Evolutionary conservation across 2,329 filamentous ascomycete genomes (phyloP).

Genomic region (Sordariomycetes sp.): DNA sequence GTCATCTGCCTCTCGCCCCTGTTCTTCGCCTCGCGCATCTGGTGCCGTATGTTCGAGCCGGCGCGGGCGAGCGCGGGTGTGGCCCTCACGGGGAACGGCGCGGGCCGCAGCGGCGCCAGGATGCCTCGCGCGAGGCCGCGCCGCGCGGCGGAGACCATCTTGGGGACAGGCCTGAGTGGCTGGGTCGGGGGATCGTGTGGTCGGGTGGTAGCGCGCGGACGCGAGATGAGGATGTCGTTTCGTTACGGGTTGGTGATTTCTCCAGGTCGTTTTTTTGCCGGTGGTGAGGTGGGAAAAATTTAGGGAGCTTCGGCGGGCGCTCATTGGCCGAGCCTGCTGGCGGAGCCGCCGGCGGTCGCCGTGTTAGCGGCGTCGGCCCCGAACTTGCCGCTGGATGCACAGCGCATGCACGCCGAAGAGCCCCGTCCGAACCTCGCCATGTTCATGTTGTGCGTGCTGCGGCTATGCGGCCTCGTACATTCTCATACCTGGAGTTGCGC

Average conservation of each 20-base stretch:
- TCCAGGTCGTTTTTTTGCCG: neutral
- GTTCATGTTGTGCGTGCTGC: no score
- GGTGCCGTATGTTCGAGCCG: neutral
- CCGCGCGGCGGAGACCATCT: conserved; percentile 2
- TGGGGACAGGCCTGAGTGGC: neutral
- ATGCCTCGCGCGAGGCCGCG: conserved; percentile 7
- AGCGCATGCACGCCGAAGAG: neutral
- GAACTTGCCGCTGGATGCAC: neutral
- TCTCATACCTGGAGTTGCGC: no score
- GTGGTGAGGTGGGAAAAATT: neutral
- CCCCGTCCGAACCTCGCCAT: no score
- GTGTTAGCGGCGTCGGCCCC: neutral
- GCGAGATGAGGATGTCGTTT: neutral
- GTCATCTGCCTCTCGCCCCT: neutral
- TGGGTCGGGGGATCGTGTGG: neutral
- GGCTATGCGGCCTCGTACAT: no score
- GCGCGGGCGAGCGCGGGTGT: neutral
- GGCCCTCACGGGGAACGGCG: neutral
- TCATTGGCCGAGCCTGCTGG: neutral
- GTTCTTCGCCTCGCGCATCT: neutral
- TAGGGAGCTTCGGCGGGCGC: neutral
- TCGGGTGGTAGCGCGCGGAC: neutral
- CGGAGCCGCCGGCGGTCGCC: neutral
- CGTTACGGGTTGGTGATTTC: neutral
- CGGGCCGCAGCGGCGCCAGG: neutral